Evolutionary conservation across 179 eudicot genomes (phyloP).

Genomic region (Vitellaria paradoxa): DNA sequence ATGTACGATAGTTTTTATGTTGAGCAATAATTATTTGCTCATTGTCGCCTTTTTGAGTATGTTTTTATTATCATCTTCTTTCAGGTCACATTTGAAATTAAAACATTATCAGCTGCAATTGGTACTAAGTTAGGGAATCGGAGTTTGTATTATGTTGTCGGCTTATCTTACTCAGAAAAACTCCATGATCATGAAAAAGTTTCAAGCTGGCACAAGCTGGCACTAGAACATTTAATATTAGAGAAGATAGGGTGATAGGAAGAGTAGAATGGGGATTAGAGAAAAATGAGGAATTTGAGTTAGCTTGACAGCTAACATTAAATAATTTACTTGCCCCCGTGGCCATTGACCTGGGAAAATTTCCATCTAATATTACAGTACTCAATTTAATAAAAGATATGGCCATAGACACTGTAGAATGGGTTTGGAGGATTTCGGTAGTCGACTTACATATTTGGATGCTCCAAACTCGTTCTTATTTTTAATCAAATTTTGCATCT

Average conservation of each 20-base stretch:
- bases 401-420: conserved; percentile 5
- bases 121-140: background rate
- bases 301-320: background rate
- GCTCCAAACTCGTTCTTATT: background rate
- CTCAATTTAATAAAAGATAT: conserved; percentile 1
- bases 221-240: background rate
- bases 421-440: background rate
- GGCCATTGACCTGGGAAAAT: background rate
- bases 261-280: background rate
- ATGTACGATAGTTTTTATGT: background rate
- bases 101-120: background rate
- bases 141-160: background rate
- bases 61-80: background rate
- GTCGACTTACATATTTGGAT: background rate
- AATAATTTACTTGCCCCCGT: background rate
- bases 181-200: too few relatives aligned
- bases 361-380: background rate
- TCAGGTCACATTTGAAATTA: background rate
- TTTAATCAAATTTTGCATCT: background rate
- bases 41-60: background rate
- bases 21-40: background rate
- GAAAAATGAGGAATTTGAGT: background rate
- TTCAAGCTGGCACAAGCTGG: too few relatives aligned
- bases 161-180: background rate
- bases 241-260: background rate